A percentile compares a stretch with the other conserved stretches of the same genome.
Evolutionary conservation across 352 stramenopile species (phyloP).

Genomic region (Ophiocytium majus): DNA sequence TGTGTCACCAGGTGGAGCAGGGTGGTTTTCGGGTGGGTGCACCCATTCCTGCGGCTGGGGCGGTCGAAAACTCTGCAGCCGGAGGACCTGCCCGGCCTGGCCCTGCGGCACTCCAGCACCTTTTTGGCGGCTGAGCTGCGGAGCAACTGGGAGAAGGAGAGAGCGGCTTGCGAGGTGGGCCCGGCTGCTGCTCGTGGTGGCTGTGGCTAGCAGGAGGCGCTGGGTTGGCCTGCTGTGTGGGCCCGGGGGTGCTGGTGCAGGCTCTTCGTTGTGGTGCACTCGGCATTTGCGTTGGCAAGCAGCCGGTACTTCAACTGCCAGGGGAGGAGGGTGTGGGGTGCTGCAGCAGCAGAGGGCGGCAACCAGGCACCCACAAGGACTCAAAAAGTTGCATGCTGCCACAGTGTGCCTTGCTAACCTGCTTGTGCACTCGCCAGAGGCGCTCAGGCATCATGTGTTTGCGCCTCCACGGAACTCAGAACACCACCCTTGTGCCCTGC

Average conservation of each 20-base stretch:
- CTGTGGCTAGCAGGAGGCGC: neutral
- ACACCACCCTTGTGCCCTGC: neutral
- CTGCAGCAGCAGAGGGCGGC: too few species aligned
- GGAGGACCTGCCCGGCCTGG: constrained; percentile 3
- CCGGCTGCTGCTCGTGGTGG: neutral
- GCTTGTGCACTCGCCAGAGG: neutral
- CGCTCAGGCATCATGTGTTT: neutral
- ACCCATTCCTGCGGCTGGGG: neutral
- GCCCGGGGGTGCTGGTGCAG: neutral
- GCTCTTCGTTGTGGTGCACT: neutral
- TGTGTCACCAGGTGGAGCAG: neutral
- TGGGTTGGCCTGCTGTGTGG: neutral
- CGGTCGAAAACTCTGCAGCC: neutral
- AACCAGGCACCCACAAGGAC: too few species aligned
- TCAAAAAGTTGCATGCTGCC: neutral
- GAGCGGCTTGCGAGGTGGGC: neutral
- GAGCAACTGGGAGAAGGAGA: neutral
- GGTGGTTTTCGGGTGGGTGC: neutral
- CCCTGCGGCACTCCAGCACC: neutral
- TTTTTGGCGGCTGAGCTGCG: neutral
- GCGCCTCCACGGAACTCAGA: neutral
- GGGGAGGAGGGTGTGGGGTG: too few species aligned
- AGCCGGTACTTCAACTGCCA: neutral
- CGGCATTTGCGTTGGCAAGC: neutral
- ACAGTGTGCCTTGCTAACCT: neutral